A percentile compares a stretch with the other conserved stretches of the same genome.
Conservation (phyloP, 2,329 filamentous ascomycete species). For the Pezicula radicicola region DNA sequence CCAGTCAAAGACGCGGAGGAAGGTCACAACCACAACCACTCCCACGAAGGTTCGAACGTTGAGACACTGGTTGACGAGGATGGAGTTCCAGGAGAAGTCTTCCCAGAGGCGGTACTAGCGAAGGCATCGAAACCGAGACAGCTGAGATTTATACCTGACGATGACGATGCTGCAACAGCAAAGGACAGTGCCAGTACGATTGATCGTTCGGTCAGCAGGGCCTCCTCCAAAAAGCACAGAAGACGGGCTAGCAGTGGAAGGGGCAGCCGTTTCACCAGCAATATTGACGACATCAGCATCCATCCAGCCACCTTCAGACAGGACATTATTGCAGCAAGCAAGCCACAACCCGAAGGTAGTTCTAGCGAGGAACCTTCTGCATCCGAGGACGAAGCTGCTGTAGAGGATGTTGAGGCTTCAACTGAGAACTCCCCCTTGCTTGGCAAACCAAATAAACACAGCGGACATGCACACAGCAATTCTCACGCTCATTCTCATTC, state of each 20-base stretch:
- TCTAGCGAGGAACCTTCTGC: slow-evolving; percentile 51
- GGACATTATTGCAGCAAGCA: slow-evolving; percentile 84
- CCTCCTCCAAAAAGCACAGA: slow-evolving; percentile 18
- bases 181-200: slow-evolving; percentile 11
- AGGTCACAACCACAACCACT: slow-evolving; percentile 28
- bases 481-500: slow-evolving; percentile 5
- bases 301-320: slow-evolving; percentile 89
- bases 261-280: slow-evolving; percentile 56
- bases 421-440: slow-evolving; percentile 28
- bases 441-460: slow-evolving; percentile 13
- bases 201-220: slow-evolving; percentile 14
- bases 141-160: slow-evolving; percentile 23
- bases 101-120: slow-evolving; percentile 59
- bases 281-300: slow-evolving; percentile 69
- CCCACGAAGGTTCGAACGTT: slow-evolving; percentile 37
- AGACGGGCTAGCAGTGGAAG: slow-evolving; percentile 30
- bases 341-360: slow-evolving; percentile 55
- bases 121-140: slow-evolving; percentile 34
- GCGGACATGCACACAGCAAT: slow-evolving; percentile 1
- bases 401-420: slow-evolving; percentile 30
- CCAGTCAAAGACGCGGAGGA: slow-evolving; percentile 26
- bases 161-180: slow-evolving; percentile 22
- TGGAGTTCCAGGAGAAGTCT: slow-evolving; percentile 58
- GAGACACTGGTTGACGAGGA: slow-evolving; percentile 53
- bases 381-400: slow-evolving; percentile 28